phyloP scores from a whole-genome alignment of 306 rosid genomes.

The Pyrus betulifolia region DNA sequence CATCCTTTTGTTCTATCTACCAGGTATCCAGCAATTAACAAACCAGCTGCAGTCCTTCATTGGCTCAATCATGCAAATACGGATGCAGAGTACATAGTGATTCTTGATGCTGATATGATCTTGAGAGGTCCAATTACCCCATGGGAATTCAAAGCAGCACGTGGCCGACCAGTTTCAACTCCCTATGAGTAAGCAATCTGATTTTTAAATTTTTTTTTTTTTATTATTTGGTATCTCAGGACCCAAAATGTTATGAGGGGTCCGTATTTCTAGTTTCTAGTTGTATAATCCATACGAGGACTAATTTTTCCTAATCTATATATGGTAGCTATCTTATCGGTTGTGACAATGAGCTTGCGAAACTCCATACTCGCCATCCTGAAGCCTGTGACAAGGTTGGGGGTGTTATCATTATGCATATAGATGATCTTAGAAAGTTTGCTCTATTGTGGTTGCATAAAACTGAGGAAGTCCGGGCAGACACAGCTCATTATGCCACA shows the following conservation, averaged over 20 bases:
- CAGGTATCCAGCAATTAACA: constrained; percentile 99
- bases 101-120: constrained; percentile 99
- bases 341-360: constrained; percentile 88
- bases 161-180: constrained; percentile 89
- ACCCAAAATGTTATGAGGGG: background rate
- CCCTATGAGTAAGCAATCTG: constrained; percentile 78
- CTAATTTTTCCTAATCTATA: constrained; percentile 9
- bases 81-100: constrained; percentile 92
- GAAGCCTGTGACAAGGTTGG: constrained; percentile 98
- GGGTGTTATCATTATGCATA: constrained; percentile 95
- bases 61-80: constrained; percentile 84
- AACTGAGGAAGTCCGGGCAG: constrained; percentile 95
- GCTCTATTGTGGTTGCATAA: constrained; percentile 93
- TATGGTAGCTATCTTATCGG: constrained; percentile 83
- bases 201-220: background rate
- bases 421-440: constrained; percentile 80
- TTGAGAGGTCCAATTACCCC: constrained; percentile 93
- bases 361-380: constrained; percentile 87
- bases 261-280: background rate
- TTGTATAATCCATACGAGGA: background rate
- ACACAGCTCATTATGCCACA: constrained; percentile 86
- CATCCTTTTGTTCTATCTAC: constrained; percentile 11
- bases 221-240: background rate
- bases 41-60: constrained; percentile 98
- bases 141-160: constrained; percentile 95